Conservation (phyloP, 164 flowering plant species). For the Paratinospora sagittata region DNA sequence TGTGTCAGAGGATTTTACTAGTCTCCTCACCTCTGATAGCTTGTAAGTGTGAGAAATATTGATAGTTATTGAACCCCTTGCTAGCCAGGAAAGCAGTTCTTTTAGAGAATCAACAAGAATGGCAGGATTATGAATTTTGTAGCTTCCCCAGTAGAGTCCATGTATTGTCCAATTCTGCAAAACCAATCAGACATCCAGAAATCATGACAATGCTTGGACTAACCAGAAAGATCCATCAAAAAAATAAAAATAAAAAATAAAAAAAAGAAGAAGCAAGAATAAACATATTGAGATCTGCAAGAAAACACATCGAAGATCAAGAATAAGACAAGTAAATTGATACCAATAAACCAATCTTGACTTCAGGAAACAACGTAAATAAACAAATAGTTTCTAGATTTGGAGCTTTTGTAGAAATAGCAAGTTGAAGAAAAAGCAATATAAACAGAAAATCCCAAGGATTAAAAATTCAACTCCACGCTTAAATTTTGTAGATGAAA, state of each 20-base stretch:
- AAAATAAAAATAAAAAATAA: too few species aligned
- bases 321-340: neutral
- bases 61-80: slow-evolving; percentile 58
- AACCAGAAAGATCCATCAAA: too few species aligned
- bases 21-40: slow-evolving; percentile 57
- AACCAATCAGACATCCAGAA: neutral
- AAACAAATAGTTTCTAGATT: neutral
- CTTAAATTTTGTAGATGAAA: neutral
- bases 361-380: neutral
- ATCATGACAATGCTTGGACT: neutral
- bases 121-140: slow-evolving; percentile 53
- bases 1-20: neutral
- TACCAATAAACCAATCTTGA: neutral
- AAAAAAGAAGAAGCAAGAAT: too few species aligned
- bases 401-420: neutral
- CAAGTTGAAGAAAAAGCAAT: neutral
- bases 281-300: too few species aligned
- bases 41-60: slow-evolving; percentile 66
- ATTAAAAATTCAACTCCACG: neutral
- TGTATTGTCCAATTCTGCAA: slow-evolving; percentile 95
- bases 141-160: slow-evolving; percentile 98
- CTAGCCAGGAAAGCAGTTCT: slow-evolving; percentile 79
- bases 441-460: neutral
- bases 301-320: neutral
- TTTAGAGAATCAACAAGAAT: slow-evolving; percentile 67